Conservation (phyloP, 495 filamentous ascomycete species). For the Neurospora discreta region DNA sequence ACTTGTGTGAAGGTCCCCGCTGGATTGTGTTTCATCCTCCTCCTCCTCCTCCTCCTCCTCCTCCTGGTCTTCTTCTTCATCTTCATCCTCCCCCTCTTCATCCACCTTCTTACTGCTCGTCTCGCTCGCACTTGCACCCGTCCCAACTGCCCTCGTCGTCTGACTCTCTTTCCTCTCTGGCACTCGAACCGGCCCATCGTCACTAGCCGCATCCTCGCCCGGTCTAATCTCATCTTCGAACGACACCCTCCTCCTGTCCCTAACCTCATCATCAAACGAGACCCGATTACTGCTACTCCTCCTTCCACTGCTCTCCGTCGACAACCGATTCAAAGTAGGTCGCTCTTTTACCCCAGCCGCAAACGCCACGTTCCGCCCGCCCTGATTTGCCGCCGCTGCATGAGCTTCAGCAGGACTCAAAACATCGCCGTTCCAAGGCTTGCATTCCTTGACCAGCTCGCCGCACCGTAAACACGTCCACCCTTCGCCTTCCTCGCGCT, state of each 20-base stretch:
- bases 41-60: neutral
- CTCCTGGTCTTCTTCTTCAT: neutral
- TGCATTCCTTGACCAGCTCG: conserved; percentile 74
- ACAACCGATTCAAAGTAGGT: neutral
- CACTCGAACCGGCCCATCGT: neutral
- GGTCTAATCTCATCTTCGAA: neutral
- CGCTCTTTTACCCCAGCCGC: conserved; percentile 38
- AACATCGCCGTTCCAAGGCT: conserved; percentile 87
- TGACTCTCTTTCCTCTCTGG: neutral
- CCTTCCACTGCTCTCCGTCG: conserved; percentile 1
- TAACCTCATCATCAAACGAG: neutral
- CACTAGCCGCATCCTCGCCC: neutral
- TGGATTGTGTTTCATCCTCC: neutral
- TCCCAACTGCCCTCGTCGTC: neutral
- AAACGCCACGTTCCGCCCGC: conserved; percentile 49
- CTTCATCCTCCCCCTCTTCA: neutral
- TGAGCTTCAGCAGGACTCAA: conserved; percentile 45
- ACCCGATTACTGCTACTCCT: conserved; percentile 1
- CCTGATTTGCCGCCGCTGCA: conserved; percentile 38
- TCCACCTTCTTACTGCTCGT: neutral
- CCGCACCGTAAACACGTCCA: conserved; percentile 94
- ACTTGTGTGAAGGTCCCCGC: neutral
- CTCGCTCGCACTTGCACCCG: neutral
- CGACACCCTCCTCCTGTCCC: neutral
- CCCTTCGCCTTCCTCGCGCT: conserved; percentile 88